phyloP scores from a whole-genome alignment of 495 filamentous ascomycete genomes.

The Lepidopterella palustris region DNA sequence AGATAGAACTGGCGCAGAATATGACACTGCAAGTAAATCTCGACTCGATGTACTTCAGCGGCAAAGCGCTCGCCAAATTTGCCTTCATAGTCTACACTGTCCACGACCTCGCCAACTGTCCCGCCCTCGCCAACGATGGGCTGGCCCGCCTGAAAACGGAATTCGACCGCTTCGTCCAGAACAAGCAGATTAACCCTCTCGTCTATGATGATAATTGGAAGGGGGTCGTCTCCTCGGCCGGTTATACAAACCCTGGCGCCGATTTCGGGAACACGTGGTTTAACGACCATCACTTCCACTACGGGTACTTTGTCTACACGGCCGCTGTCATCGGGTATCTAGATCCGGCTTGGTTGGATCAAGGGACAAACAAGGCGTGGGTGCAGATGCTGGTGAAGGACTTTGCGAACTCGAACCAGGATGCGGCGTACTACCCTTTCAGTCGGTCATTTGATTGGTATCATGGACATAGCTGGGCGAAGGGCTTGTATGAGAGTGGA shows the following conservation, averaged over 20 bases:
- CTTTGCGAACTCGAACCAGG: constrained; percentile 61
- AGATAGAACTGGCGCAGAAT: constrained; percentile 62
- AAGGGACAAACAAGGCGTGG: constrained; percentile 60
- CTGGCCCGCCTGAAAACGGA: constrained; percentile 62
- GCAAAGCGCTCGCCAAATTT: constrained; percentile 86
- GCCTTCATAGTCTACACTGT: constrained; percentile 63
- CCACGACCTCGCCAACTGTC: constrained; percentile 57
- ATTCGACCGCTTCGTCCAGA: constrained; percentile 65
- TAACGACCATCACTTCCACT: constrained; percentile 97
- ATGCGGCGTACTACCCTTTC: constrained; percentile 70
- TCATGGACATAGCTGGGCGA: constrained; percentile 87
- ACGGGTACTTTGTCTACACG: constrained; percentile 80
- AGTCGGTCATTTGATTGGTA: constrained; percentile 78
- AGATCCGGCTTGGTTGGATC: constrained; percentile 64
- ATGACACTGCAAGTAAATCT: constrained; percentile 62
- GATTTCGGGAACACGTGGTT: constrained; percentile 51
- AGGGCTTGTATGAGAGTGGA: constrained; percentile 75
- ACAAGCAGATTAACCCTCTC: constrained; percentile 67
- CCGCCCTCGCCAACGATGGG: constrained; percentile 49
- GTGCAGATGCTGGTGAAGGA: constrained; percentile 56
- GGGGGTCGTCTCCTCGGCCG: constrained; percentile 75
- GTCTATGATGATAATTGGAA: constrained; percentile 65
- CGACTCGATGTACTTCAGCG: constrained; percentile 89
- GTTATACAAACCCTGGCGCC: constrained; percentile 64
- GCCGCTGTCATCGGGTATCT: constrained; percentile 77